Percentiles rank a stretch among this genome's conserved stretches.
These are phyloP conservation scores for Sistotremastrum suecicum DNA, from an alignment of 768 basidiomycete species.

Conservation along the genomic window DNA sequence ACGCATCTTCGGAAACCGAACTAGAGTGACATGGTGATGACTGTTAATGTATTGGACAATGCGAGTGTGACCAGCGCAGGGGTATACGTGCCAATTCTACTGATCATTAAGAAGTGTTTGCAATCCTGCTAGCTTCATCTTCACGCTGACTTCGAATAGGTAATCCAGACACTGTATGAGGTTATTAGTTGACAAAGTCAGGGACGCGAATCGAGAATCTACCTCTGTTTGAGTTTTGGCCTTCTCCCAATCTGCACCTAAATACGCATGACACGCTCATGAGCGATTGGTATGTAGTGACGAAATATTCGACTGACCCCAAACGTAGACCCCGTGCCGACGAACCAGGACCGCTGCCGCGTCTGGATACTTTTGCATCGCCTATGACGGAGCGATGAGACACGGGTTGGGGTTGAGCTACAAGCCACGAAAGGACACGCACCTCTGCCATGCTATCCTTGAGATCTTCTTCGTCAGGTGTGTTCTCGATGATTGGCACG, in stretches of 20 bases:
- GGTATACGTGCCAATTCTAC: not conserved
- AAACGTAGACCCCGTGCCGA: conserved; percentile 73
- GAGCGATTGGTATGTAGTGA: conserved; percentile 8
- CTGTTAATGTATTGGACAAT: too few species aligned
- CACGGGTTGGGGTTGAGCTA: not conserved
- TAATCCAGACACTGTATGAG: conserved; percentile 68
- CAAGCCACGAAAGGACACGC: too few species aligned
- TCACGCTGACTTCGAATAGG: conserved; percentile 77
- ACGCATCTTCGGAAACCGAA: too few species aligned
- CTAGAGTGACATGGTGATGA: too few species aligned
- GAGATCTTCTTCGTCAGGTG: conserved; percentile 80
- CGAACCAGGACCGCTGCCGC: conserved; percentile 68
- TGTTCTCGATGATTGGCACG: conserved; percentile 84
- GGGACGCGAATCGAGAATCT: not conserved
- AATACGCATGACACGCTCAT: conserved; percentile 7
- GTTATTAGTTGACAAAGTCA: conserved; percentile 1
- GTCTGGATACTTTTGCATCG: conserved; percentile 67
- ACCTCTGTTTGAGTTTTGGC: conserved; percentile 84
- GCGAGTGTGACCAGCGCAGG: too few species aligned
- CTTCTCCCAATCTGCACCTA: conserved; percentile 66
- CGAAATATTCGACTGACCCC: conserved; percentile 48
- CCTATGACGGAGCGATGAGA: conserved; percentile 18
- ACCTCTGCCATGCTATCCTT: conserved; percentile 73
- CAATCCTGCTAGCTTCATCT: conserved; percentile 57
- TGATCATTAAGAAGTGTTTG: conserved; percentile 25